These are phyloP conservation scores for Closterium sp. DNA, from an alignment of 139 green algal species.

Conservation along the genomic window DNA sequence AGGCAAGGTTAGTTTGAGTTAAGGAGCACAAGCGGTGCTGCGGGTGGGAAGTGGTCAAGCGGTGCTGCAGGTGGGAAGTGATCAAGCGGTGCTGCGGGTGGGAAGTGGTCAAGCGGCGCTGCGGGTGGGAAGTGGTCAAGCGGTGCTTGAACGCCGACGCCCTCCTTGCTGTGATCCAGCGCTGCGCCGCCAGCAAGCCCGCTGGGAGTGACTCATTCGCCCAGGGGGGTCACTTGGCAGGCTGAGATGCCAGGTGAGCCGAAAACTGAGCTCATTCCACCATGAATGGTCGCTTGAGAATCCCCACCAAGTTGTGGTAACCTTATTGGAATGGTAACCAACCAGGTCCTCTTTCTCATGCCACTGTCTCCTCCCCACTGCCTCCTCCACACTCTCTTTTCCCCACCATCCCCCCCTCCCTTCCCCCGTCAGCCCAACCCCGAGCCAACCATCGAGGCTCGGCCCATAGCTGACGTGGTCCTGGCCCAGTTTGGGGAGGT, in stretches of 20 bases:
- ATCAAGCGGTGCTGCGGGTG: not conserved
- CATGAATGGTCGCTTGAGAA: no score
- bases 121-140: not conserved
- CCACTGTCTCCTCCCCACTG: not conserved
- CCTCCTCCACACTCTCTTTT: not conserved
- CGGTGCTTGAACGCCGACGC: not conserved
- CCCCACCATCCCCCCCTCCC: not conserved
- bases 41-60: not conserved
- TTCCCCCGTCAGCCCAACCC: not conserved
- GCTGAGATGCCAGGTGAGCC: not conserved
- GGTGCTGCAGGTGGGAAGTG: not conserved
- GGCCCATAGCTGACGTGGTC: not conserved
- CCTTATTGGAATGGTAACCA: no score
- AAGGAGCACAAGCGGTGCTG: no score
- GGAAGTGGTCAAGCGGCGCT: not conserved
- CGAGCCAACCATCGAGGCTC: not conserved
- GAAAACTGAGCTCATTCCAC: no score
- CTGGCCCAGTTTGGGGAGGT: not conserved
- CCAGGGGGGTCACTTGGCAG: not conserved
- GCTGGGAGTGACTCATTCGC: not conserved
- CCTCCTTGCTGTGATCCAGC: not conserved
- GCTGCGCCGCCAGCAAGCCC: not conserved
- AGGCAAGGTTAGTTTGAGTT: no score
- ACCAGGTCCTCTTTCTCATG: no score
- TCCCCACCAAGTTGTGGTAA: no score